Percentiles rank a stretch among this genome's conserved stretches.
Conservation (phyloP, 768 basidiomycete species). For the Daedalea quercina region DNA sequence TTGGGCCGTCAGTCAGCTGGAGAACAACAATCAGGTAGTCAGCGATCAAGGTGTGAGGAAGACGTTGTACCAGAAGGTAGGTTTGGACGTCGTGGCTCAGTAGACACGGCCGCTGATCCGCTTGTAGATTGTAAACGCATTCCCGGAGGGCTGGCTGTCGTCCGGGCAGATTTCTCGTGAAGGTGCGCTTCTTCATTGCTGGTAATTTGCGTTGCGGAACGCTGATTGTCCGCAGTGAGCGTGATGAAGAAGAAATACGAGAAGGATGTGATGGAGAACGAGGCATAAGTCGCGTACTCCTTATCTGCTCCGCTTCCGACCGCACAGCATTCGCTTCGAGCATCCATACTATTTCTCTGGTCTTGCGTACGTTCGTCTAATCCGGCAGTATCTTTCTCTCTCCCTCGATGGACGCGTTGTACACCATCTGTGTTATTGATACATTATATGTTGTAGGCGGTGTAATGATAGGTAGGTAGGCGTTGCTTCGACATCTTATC, state of each 20-base stretch:
- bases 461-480: constrained; percentile 2
- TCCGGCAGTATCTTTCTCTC: background rate
- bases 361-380: background rate
- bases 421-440: background rate
- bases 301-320: background rate
- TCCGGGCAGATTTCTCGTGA: constrained; percentile 84
- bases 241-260: constrained; percentile 81
- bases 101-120: background rate
- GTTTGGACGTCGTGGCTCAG: constrained; percentile 6
- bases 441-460: background rate
- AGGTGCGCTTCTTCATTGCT: constrained; percentile 53
- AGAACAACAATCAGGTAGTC: constrained; percentile 63
- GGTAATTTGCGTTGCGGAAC: background rate
- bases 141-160: constrained; percentile 80
- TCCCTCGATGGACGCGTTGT: background rate
- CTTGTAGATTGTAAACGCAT: constrained; percentile 67
- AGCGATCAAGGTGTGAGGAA: constrained; percentile 81
- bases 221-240: constrained; percentile 45
- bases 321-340: background rate
- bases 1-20: constrained; percentile 35
- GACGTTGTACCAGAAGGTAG: constrained; percentile 70
- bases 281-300: constrained; percentile 16
- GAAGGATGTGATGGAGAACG: constrained; percentile 62
- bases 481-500: background rate
- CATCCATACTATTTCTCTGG: background rate